These are phyloP conservation scores for Jasminum sambac DNA, from an alignment of 257 asterid genomes.

Conservation along the genomic window DNA sequence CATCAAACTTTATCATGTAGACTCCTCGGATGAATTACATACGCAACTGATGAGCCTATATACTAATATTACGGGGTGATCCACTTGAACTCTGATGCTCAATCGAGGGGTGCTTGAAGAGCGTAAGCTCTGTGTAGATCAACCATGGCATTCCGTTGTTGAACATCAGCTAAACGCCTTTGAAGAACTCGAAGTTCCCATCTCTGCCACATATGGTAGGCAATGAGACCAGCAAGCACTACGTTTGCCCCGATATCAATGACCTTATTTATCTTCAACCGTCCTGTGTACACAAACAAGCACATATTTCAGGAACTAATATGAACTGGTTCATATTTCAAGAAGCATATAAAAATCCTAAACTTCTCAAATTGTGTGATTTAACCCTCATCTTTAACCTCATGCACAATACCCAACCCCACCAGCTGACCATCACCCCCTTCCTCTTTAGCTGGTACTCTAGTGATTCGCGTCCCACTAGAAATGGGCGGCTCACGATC, in stretches of 20 bases:
- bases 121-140: neutral
- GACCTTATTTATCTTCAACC: conserved; percentile 46
- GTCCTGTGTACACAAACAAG: conserved; percentile 33
- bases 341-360: too few relatives aligned
- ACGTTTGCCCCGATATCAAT: conserved; percentile 44
- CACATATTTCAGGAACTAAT: neutral
- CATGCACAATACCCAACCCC: too few relatives aligned
- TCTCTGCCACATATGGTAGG: conserved; percentile 36
- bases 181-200: conserved; percentile 40
- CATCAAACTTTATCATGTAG: too few relatives aligned
- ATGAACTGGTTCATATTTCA: neutral
- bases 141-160: conserved; percentile 17
- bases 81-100: neutral
- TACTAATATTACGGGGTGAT: neutral
- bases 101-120: neutral
- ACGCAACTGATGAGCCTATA: neutral
- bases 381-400: too few relatives aligned
- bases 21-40: too few relatives aligned
- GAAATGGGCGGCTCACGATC: too few relatives aligned
- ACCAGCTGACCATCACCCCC: too few relatives aligned
- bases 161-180: conserved; percentile 36
- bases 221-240: conserved; percentile 27
- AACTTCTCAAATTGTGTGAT: too few relatives aligned
- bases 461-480: too few relatives aligned
- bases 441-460: too few relatives aligned